Base-by-base conservation (phyloP, 2,329 filamentous ascomycete genomes). In the Colletotrichum destructivum region DNA sequence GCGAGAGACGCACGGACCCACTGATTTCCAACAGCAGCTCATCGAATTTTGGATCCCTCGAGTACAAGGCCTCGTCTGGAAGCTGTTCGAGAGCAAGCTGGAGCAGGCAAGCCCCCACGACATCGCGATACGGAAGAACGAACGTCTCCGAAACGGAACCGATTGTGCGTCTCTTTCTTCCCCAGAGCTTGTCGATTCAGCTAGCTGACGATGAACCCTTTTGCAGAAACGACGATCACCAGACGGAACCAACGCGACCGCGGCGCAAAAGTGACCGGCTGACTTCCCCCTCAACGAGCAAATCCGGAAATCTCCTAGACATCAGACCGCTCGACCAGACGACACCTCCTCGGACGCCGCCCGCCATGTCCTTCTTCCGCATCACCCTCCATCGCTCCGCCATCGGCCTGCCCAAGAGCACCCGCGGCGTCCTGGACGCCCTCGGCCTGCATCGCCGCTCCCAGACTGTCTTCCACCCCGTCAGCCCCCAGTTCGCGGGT, bases 361-460 rank as follows among this genome's bases (percentile, higher is more conserved):
- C 66, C 46, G 77, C 63, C 72, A 95, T 95, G 92, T 87, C 91
- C 69, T 97, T 89, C 87, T 98, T 98, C 88, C 92, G 94, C 80
- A 94, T 98, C 81, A 97, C 94, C 60, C 92, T 98, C 69, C 90
- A 96, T 84, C 94, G 95, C 80, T 95, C 93, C 69, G 92, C 93
- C 78, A 98, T 98, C 83, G 95, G 95, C 73, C 91, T 98, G 57
- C 95, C 96, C 7, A 84, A 89, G 78, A 92, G 94, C 79, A 93
- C 92, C 72, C 89, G 90, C 80, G 94, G 93, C 79, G 94, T 96
- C 23, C 93, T 98, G 68, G 88, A 91, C 73, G 93, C 95, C 21
- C 92, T 98, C 72, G 95, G 95, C 68, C 90, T 98, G 74, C 93
- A 92, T 78, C 94, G 93, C 81, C 93, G 95, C 78, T 91, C 92